phyloP scores from a whole-genome alignment of 2,329 filamentous ascomycete genomes.

The Calonectria hawksworthii region DNA sequence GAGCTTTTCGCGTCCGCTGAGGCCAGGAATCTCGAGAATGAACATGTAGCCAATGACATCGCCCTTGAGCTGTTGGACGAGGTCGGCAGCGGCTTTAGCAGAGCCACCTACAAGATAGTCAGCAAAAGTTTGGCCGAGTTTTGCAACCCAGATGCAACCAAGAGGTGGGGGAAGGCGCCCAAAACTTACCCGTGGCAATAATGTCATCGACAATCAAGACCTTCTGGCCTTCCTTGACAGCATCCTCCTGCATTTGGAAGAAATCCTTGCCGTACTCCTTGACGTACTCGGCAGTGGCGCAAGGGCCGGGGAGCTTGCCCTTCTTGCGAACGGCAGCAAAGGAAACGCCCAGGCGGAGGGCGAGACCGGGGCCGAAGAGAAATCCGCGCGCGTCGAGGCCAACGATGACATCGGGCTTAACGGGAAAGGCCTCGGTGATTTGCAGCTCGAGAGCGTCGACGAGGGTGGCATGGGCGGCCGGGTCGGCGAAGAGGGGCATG shows the following conservation, averaged over 20 bases:
- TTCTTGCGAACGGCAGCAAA: slow-evolving; percentile 96
- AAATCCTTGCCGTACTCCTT: slow-evolving; percentile 97
- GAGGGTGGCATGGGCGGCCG: slow-evolving; percentile 79
- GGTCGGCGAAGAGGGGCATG: slow-evolving; percentile 92
- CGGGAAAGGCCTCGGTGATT: slow-evolving; percentile 73
- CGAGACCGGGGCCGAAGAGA: slow-evolving; percentile 92
- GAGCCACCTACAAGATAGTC: slow-evolving; percentile 78
- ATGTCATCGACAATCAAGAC: slow-evolving; percentile 97
- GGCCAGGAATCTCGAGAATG: slow-evolving; percentile 93
- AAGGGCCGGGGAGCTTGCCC: slow-evolving; percentile 94
- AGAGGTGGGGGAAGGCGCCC: neutral
- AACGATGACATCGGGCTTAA: slow-evolving; percentile 89
- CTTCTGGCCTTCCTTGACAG: slow-evolving; percentile 87
- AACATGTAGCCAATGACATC: slow-evolving; percentile 92
- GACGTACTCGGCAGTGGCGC: slow-evolving; percentile 86
- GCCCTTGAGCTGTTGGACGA: slow-evolving; percentile 89
- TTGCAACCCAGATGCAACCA: slow-evolving; percentile 24
- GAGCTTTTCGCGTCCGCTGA: slow-evolving; percentile 93
- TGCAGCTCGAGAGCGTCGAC: slow-evolving; percentile 89
- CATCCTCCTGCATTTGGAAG: slow-evolving; percentile 95
- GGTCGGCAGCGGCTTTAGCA: slow-evolving; percentile 86
- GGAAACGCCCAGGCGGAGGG: slow-evolving; percentile 82
- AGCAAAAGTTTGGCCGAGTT: slow-evolving; percentile 22
- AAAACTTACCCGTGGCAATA: slow-evolving; percentile 89
- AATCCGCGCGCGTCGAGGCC: slow-evolving; percentile 96